These are phyloP conservation scores for Agrocybe praecox DNA, from an alignment of 768 basidiomycete species.

Conservation along the genomic window DNA sequence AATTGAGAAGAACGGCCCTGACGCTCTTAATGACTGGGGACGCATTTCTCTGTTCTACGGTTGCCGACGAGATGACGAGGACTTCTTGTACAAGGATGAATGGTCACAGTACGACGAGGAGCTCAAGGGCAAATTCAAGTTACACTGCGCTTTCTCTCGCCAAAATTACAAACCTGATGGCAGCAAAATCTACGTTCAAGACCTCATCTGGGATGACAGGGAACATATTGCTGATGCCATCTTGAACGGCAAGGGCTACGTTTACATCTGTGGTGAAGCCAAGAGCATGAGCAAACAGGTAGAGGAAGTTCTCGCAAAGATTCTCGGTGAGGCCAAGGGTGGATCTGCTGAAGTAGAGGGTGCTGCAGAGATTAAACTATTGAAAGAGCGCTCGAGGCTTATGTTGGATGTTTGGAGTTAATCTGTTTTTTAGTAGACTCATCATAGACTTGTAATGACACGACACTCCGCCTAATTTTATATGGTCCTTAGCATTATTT, in stretches of 20 bases:
- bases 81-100: conserved; percentile 94
- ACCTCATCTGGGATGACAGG: conserved; percentile 88
- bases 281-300: conserved; percentile 96
- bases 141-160: conserved; percentile 91
- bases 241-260: conserved; percentile 93
- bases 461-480: neutral
- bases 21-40: conserved; percentile 95
- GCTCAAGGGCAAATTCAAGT: conserved; percentile 87
- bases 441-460: conserved; percentile 12
- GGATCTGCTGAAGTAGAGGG: conserved; percentile 89
- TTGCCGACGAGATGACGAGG: conserved; percentile 85
- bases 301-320: conserved; percentile 82
- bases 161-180: conserved; percentile 89
- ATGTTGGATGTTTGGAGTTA: conserved; percentile 91
- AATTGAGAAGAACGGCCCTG: conserved; percentile 92
- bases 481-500: neutral
- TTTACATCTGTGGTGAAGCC: conserved; percentile 97
- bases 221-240: conserved; percentile 86
- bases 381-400: conserved; percentile 92
- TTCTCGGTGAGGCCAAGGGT: conserved; percentile 93
- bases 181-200: conserved; percentile 99
- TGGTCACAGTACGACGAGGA: conserved; percentile 89
- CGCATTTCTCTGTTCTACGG: conserved; percentile 95
- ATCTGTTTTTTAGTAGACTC: conserved; percentile 17
- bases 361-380: conserved; percentile 85